Conservation (phyloP, 768 basidiomycete genomes). For the Pholiota conissans region DNA sequence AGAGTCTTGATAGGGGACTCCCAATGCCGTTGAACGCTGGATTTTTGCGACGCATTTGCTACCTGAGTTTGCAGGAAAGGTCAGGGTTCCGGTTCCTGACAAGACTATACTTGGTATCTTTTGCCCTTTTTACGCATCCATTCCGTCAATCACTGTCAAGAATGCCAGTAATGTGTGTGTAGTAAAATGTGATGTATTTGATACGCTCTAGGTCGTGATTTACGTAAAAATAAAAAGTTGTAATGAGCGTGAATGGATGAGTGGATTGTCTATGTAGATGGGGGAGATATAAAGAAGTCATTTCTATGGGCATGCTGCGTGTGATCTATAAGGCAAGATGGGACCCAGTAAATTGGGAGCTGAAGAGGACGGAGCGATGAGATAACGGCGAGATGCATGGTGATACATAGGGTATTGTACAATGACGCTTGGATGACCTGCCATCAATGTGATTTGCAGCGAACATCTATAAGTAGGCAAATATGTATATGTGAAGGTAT, state of each 20-base stretch:
- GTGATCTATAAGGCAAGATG: background rate
- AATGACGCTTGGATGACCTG: background rate
- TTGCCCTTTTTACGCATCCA: background rate
- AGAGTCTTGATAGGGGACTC: background rate
- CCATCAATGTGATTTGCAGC: background rate
- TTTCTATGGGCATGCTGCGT: background rate
- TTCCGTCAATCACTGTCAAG: background rate
- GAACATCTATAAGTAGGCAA: constrained; percentile 1
- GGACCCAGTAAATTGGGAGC: background rate
- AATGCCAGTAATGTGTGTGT: too few relatives aligned
- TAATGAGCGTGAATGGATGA: background rate
- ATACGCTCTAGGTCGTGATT: background rate
- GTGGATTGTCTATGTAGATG: background rate
- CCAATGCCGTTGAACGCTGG: too few relatives aligned
- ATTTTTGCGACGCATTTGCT: background rate
- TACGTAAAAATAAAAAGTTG: background rate
- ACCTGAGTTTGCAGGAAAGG: too few relatives aligned
- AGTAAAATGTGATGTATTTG: background rate
- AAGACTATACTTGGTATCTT: background rate
- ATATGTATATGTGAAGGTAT: background rate
- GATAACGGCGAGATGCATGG: background rate
- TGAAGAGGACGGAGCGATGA: background rate
- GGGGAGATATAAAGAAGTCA: too few relatives aligned
- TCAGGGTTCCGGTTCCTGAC: background rate
- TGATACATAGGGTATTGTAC: background rate